Base-by-base conservation (phyloP, 2,329 filamentous ascomycete genomes). In the Cytospora paraplurivora region DNA sequence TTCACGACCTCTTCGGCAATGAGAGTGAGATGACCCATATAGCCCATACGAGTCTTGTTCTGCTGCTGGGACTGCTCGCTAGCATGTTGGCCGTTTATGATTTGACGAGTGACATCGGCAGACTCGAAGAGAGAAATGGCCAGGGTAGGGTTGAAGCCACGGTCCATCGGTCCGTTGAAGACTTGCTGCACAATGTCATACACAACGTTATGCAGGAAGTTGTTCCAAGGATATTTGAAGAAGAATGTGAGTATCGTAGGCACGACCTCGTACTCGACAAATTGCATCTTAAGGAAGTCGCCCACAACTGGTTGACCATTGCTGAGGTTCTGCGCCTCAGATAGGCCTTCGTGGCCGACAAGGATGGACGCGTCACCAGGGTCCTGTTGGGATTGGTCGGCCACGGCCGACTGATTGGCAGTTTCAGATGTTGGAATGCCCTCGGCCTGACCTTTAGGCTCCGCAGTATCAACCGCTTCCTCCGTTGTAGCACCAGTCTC, bases 181-280 rank as follows among this genome's bases (percentile, higher is more conserved):
- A 99, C 95, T 79, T 99, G 95, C 76, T 99, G 95, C 51, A 99
- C 92, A 72, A 99, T 93, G 75, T 99, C 95, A 74, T 99, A 99
- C 55, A 99, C 95, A 51, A 99, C 95, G 72, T 99, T 99, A 78
- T 99, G 95, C 52, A 99, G 84, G 73, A 99, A 99, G 76, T 99
- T 99, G 77, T 99, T 99, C 95, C 95, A 99, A 1, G 95, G 94
- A 72, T 98, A 99, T 65, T 90, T 88, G 81, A 99, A 99, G 79
- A 99, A 99, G 80, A 98, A 98, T 63, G 93, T 91, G 74, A 99
- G 78, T 71, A 99, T 98, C 2, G 93, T 97, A 34, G 95, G 95
- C 59, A 99, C 93, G 67, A 99, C 95, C 68, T 88, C 87, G 76
- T 98, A 88, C 75, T 97, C 90, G 32, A 98, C 93, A 78, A 99